Percentiles rank a stretch among this genome's conserved stretches.
Conservation (phyloP, 805 yeast species). For the Myxozyma vanderwaltii region DNA sequence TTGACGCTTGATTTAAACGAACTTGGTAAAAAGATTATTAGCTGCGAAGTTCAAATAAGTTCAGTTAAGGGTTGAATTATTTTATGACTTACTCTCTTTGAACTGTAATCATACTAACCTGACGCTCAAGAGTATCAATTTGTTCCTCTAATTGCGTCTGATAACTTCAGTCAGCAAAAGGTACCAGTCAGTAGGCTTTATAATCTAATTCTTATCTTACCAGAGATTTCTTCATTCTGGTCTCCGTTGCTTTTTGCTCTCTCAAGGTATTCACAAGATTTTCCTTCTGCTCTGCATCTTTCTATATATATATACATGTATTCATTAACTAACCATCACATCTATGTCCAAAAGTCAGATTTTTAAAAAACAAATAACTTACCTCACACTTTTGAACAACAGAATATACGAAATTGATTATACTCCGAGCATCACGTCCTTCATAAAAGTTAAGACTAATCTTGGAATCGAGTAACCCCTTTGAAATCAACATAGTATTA, state of each 20-base stretch:
- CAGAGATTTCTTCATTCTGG: constrained; percentile 12
- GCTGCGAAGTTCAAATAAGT: not conserved
- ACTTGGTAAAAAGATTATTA: not conserved
- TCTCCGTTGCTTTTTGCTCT: constrained; percentile 22
- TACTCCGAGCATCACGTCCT: constrained; percentile 21
- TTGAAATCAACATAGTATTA: constrained; percentile 22
- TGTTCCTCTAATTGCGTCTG: constrained; percentile 24
- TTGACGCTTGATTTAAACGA: constrained; percentile 13
- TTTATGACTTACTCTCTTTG: constrained; percentile 25
- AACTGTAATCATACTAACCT: constrained; percentile 7
- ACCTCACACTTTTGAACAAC: constrained; percentile 22
- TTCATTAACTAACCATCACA: no score
- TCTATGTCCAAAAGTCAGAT: not conserved
- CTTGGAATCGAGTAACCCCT: constrained; percentile 21
- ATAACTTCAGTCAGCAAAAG: not conserved
- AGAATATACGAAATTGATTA: constrained; percentile 27
- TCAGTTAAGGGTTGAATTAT: not conserved
- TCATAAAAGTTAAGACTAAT: constrained; percentile 12
- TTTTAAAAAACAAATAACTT: not conserved
- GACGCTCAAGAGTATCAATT: constrained; percentile 28
- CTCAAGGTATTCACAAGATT: constrained; percentile 21
- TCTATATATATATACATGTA: no score
- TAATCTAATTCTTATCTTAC: no score
- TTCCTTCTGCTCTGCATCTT: constrained; percentile 28
- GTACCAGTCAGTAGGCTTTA: not conserved